Base-by-base conservation (phyloP, 163 green algal genomes). In the Trebouxia gelatinosa region DNA sequence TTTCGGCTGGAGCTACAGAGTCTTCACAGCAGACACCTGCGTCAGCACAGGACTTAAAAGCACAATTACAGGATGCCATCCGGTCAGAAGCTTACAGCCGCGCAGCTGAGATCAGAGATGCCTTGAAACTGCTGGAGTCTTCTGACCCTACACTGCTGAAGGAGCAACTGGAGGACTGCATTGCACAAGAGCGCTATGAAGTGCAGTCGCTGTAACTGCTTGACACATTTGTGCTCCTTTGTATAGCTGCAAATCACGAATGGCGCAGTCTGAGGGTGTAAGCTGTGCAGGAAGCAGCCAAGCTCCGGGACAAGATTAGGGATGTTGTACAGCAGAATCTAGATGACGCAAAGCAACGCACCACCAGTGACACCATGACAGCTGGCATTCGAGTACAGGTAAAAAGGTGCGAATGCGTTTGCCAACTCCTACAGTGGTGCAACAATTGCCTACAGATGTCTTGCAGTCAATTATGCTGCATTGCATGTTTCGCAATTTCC, bases 361-460 rank as follows among this genome's bases (percentile, higher is more conserved):
- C 68, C 0, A 46, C 28, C 29, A 76, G 68, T 28, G 31, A 59
- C 21, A 29, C 68, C 43, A 28, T 76, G 0, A 76, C 68, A 31
- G 16, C 39, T 6, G 68, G 68, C n/a, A 29, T 76, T 13, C 16
- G 39, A 31, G 43, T 76, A 5, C 29, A 40, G 17, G 68, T 61
- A n/a, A 76, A 62, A 76, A 76, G 68, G 68, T 76, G 28, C 48
- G 48, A 19, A 59, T n/a, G n/a, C n/a, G n/a, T n/a, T n/a, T n/a
- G n/a, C n/a, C n/a, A n/a, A n/a, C n/a, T n/a, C n/a, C n/a, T n/a
- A n/a, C n/a, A n/a, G n/a, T n/a, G n/a, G n/a, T n/a, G n/a, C n/a
- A n/a, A n/a, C n/a, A n/a, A n/a, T n/a, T n/a, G n/a, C n/a, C n/a
- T n/a, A n/a, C n/a, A n/a, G n/a, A n/a, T n/a, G n/a, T n/a, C 19